Evolutionary conservation across 768 basidiomycete genomes (phyloP).

Genomic region (Goffeauzyma gilvescens): DNA sequence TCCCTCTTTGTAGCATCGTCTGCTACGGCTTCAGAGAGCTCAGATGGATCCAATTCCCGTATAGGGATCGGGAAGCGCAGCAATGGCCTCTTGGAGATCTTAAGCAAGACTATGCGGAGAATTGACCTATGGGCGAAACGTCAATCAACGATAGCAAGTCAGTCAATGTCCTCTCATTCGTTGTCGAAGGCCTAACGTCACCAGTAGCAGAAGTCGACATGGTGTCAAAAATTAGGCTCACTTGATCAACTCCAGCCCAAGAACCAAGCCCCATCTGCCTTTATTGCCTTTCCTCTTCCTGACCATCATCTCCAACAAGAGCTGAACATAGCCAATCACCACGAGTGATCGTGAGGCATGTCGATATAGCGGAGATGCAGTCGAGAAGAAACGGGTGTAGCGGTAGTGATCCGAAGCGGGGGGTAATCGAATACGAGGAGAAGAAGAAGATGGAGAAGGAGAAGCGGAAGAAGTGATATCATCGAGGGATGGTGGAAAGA

Average conservation of each 20-base stretch:
- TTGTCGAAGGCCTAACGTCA: no score
- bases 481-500: no score
- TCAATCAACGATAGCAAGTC: no score
- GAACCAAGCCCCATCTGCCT: constrained; percentile 54
- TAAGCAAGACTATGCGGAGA: constrained; percentile 54
- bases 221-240: constrained; percentile 33
- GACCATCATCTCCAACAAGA: constrained; percentile 76
- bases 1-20: no score
- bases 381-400: constrained; percentile 73
- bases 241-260: constrained; percentile 70
- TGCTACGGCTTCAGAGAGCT: constrained; percentile 37
- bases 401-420: constrained; percentile 47
- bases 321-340: constrained; percentile 58
- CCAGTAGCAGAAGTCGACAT: not conserved
- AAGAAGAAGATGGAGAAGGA: constrained; percentile 1
- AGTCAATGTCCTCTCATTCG: no score
- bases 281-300: constrained; percentile 49
- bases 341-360: constrained; percentile 59
- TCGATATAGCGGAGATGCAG: constrained; percentile 51
- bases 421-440: constrained; percentile 9
- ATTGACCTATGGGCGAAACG: constrained; percentile 1
- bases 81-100: constrained; percentile 56
- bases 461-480: no score
- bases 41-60: constrained; percentile 64
- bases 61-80: constrained; percentile 64